phyloP scores from a whole-genome alignment of 1,284 basidiomycete species.

The Cutaneotrichosporon sp. region DNA sequence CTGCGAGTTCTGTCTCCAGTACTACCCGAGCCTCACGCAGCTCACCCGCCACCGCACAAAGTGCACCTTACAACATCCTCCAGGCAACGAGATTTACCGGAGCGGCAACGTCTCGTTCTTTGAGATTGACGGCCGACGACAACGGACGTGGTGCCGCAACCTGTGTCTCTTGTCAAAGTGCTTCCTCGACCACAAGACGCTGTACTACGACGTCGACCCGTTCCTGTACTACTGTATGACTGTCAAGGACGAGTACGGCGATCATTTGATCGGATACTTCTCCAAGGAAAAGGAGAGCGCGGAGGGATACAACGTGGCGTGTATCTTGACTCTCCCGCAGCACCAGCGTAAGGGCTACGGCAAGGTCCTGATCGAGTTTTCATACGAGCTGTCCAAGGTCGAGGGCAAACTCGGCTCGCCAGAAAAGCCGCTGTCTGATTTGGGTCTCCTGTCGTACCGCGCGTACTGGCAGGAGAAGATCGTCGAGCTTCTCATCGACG shows the following conservation, averaged over 20 bases:
- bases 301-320: conserved; percentile 97
- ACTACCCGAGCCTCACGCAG: conserved; percentile 82
- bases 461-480: conserved; percentile 98
- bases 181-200: conserved; percentile 98
- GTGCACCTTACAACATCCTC: conserved; percentile 90
- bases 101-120: conserved; percentile 95
- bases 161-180: conserved; percentile 96
- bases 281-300: conserved; percentile 99
- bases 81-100: conserved; percentile 98
- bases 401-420: conserved; percentile 94
- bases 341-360: conserved; percentile 96
- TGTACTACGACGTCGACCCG: conserved; percentile 99
- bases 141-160: conserved; percentile 95
- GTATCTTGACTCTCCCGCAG: conserved; percentile 95
- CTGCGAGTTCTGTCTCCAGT: conserved; percentile 96
- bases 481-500: conserved; percentile 77
- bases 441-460: conserved; percentile 87
- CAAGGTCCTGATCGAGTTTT: conserved; percentile 94
- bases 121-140: conserved; percentile 95
- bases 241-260: conserved; percentile 81
- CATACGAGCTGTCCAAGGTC: conserved; percentile 94
- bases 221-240: conserved; percentile 99
- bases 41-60: conserved; percentile 83
- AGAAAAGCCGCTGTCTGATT: conserved; percentile 93
- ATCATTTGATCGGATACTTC: conserved; percentile 96